A percentile compares a stretch with the other conserved stretches of the same genome.
phyloP scores from a whole-genome alignment of 345 rosid species.

The Pistacia atlantica region DNA sequence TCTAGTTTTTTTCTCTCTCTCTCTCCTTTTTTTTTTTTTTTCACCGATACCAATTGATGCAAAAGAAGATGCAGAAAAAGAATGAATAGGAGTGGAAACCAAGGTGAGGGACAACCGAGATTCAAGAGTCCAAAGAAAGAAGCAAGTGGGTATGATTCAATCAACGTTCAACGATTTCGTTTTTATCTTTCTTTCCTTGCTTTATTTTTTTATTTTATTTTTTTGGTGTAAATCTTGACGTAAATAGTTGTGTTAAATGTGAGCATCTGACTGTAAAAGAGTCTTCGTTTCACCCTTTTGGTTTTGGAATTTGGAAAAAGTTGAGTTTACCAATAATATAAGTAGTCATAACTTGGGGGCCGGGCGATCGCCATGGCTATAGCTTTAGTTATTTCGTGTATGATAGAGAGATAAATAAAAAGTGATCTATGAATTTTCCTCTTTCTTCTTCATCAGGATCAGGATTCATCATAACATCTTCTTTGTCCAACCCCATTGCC shows the following conservation, averaged over 20 bases:
- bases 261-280: slow-evolving; percentile 19
- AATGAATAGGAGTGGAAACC: too few relatives aligned
- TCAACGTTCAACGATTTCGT: neutral
- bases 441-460: slow-evolving; percentile 2
- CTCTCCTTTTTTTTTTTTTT: neutral
- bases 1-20: too few relatives aligned
- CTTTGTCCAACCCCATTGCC: slow-evolving; percentile 13
- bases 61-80: neutral
- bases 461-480: slow-evolving; percentile 19
- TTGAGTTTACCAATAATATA: slow-evolving; percentile 15
- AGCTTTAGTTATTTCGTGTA: neutral
- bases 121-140: neutral
- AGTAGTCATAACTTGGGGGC: neutral
- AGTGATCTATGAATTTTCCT: slow-evolving; percentile 12
- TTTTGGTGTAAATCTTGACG: slow-evolving; percentile 7
- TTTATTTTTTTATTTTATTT: neutral
- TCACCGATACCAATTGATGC: neutral
- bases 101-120: neutral
- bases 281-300: slow-evolving; percentile 4
- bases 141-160: neutral
- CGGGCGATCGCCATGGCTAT: neutral
- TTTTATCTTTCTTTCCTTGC: neutral
- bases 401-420: neutral
- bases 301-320: slow-evolving; percentile 1
- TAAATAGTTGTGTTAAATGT: slow-evolving; percentile 16